These are phyloP conservation scores for Mortierella alpina DNA, from an alignment of 192 early-diverging fungal genomes.

Conservation along the genomic window DNA sequence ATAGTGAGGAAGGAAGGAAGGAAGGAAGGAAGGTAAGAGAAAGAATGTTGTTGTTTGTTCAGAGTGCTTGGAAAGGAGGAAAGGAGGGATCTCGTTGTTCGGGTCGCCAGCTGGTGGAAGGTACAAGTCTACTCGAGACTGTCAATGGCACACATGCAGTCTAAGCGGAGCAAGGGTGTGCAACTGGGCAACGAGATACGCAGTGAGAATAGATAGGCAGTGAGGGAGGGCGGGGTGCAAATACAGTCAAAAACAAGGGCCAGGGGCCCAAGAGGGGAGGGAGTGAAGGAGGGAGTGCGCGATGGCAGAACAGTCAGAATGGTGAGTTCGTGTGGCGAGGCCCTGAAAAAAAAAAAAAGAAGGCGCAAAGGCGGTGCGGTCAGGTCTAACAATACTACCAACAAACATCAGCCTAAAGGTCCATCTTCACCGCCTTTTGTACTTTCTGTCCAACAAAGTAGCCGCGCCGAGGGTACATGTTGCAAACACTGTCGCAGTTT, in stretches of 20 bases:
- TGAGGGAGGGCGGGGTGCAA: background rate
- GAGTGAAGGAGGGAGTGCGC: background rate
- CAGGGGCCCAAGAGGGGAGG: slow-evolving; percentile 32
- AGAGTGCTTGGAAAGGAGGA: background rate
- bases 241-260: slow-evolving; percentile 8
- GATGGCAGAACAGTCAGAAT: too few relatives aligned
- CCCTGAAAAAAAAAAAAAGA: too few relatives aligned
- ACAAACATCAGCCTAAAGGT: too few relatives aligned
- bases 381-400: background rate
- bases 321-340: too few relatives aligned
- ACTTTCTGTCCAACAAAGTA: too few relatives aligned
- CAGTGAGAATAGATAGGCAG: background rate
- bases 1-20: background rate
- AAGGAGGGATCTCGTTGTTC: slow-evolving; percentile 4
- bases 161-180: too few relatives aligned
- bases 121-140: too few relatives aligned
- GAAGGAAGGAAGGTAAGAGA: background rate
- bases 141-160: too few relatives aligned
- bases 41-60: background rate
- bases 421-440: too few relatives aligned
- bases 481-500: too few relatives aligned
- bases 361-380: background rate
- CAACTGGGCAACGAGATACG: too few relatives aligned
- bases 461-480: too few relatives aligned
- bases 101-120: background rate